Evolutionary conservation across 148 eudicot genomes (phyloP).

Genomic region (Diospyros kaki): DNA sequence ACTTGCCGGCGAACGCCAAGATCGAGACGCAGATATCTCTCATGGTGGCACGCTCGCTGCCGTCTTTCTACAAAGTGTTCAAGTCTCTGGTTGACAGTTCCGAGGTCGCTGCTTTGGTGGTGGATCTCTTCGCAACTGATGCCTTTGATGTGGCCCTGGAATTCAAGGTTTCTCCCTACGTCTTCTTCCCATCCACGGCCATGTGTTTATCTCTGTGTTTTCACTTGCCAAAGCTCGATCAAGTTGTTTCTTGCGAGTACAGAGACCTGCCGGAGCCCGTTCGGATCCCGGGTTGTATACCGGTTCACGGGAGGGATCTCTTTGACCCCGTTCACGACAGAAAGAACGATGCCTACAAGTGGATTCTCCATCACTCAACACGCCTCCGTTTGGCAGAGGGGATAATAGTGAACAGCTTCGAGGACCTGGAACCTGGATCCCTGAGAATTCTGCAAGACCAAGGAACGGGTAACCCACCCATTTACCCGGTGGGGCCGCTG

Average conservation of each 20-base stretch:
- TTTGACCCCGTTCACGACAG: constrained; percentile 44
- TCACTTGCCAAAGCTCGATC: constrained; percentile 39
- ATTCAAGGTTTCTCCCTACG: constrained; percentile 28
- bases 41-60: constrained; percentile 20
- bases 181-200: constrained; percentile 41
- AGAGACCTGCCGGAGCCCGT: constrained; percentile 30
- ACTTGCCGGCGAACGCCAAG: constrained; percentile 11
- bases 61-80: constrained; percentile 10
- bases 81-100: not conserved
- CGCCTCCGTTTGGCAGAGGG: constrained; percentile 39
- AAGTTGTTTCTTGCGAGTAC: constrained; percentile 28
- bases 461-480: constrained; percentile 20
- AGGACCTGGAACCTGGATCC: constrained; percentile 39
- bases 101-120: constrained; percentile 30
- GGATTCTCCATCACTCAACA: constrained; percentile 26
- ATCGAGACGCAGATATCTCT: constrained; percentile 29
- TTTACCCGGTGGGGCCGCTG: constrained; percentile 47
- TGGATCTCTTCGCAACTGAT: constrained; percentile 44
- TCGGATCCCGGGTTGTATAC: constrained; percentile 26
- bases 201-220: constrained; percentile 31
- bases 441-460: constrained; percentile 22
- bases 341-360: constrained; percentile 33
- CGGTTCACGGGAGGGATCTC: constrained; percentile 33
- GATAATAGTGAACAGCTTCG: constrained; percentile 46
- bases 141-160: constrained; percentile 39